Evolutionary conservation across 495 filamentous ascomycete genomes (phyloP).

Genomic region (Tetracladium marchalianum): DNA sequence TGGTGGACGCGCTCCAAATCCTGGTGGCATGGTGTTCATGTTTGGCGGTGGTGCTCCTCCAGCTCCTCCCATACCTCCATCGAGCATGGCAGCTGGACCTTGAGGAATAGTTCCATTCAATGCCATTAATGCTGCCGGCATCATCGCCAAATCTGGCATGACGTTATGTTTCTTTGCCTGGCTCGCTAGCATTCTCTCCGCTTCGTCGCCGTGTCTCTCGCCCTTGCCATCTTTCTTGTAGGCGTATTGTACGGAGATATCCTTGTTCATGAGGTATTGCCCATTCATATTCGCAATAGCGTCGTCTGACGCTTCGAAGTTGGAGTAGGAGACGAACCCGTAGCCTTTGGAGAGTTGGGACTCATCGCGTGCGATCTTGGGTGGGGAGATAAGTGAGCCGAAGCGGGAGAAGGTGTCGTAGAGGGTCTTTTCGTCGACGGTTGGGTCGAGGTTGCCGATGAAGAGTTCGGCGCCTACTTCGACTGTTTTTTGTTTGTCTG

Average conservation of each 20-base stretch:
- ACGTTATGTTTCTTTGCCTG: constrained; percentile 95
- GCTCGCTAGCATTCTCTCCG: constrained; percentile 84
- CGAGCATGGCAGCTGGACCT: constrained; percentile 21
- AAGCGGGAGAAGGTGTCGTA: constrained; percentile 96
- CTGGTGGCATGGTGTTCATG: constrained; percentile 27
- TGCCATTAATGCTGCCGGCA: constrained; percentile 31
- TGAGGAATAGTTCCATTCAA: constrained; percentile 13
- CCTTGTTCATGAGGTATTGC: constrained; percentile 94
- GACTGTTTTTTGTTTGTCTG: constrained; percentile 92
- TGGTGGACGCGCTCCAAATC: constrained; percentile 32
- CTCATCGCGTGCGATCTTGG: constrained; percentile 93
- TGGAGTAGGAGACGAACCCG: constrained; percentile 89
- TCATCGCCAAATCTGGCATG: constrained; percentile 55
- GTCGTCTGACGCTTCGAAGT: constrained; percentile 90
- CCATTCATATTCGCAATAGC: constrained; percentile 91
- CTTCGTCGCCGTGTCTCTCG: constrained; percentile 89
- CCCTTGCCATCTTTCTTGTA: constrained; percentile 99
- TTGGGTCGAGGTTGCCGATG: constrained; percentile 88
- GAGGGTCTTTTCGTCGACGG: constrained; percentile 94
- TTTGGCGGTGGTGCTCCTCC: constrained; percentile 17
- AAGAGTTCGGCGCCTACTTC: constrained; percentile 97
- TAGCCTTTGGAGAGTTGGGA: constrained; percentile 89
- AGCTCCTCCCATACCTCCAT: constrained; percentile 17
- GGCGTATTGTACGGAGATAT: constrained; percentile 91
- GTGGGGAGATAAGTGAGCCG: constrained; percentile 69